Evolutionary conservation across 768 basidiomycete genomes (phyloP).

Genomic region (Leccinellum albellum): DNA sequence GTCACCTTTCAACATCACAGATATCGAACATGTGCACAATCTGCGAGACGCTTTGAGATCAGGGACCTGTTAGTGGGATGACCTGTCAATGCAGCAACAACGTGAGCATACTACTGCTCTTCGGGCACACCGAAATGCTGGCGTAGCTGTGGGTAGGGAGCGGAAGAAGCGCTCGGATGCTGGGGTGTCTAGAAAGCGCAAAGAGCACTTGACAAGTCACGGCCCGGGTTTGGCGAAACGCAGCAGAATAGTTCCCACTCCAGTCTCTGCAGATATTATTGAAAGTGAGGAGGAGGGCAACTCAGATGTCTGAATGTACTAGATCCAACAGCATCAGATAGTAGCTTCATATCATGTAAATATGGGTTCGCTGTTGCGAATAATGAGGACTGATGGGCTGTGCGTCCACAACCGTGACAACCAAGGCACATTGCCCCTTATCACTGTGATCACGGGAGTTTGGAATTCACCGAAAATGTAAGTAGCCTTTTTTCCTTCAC

Average conservation of each 20-base stretch:
- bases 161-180: not conserved
- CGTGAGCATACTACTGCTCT: not conserved
- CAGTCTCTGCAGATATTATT: not conserved
- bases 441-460: too few relatives aligned
- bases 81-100: not conserved
- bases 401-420: too few relatives aligned
- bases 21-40: not conserved
- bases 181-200: not conserved
- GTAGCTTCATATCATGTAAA: too few relatives aligned
- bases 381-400: too few relatives aligned
- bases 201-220: not conserved
- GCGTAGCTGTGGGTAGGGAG: not conserved
- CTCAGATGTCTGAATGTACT: not conserved
- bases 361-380: too few relatives aligned
- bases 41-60: not conserved
- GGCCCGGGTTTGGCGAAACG: not conserved
- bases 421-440: too few relatives aligned
- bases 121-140: not conserved
- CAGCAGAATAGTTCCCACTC: not conserved
- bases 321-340: too few relatives aligned
- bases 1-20: not conserved
- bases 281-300: not conserved
- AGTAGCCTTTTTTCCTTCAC: too few relatives aligned
- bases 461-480: too few relatives aligned
- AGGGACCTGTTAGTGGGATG: not conserved